A percentile compares a stretch with the other conserved stretches of the same genome.
These are phyloP conservation scores for Beauveria rudraprayagi DNA, from an alignment of 2,329 filamentous ascomycete species.

Conservation along the genomic window DNA sequence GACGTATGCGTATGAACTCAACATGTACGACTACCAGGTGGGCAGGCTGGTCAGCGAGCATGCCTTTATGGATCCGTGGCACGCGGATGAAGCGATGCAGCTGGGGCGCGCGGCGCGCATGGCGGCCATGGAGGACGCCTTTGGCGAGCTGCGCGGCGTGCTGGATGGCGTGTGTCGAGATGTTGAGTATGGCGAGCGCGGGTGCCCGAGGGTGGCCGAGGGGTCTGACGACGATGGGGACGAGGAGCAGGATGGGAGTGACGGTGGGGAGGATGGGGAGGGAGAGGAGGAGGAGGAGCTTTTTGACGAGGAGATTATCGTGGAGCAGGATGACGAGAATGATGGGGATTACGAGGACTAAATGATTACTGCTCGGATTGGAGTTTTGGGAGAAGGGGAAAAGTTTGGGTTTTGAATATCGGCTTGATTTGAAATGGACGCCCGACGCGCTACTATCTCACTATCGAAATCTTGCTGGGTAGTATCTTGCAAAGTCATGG, in stretches of 20 bases:
- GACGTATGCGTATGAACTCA: slow-evolving; percentile 9
- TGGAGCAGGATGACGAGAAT: neutral
- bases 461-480: no score
- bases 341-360: slow-evolving; percentile 6
- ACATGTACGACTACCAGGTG: slow-evolving; percentile 13
- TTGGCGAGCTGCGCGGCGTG: neutral
- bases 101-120: slow-evolving; percentile 15
- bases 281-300: neutral
- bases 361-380: neutral
- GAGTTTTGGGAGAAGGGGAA: no score
- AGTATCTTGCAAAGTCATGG: no score
- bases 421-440: no score
- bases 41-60: neutral
- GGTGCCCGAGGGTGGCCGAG: neutral
- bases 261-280: neutral
- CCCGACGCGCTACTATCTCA: no score
- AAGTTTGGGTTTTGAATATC: no score
- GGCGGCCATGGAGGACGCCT: neutral
- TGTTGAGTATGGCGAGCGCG: neutral
- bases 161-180: neutral
- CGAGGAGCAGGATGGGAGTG: neutral
- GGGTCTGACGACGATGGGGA: neutral
- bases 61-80: slow-evolving; percentile 15
- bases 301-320: neutral
- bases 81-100: slow-evolving; percentile 15